Evolutionary conservation across 257 asterid genomes (phyloP).

Genomic region (Solanum dulcamara): DNA sequence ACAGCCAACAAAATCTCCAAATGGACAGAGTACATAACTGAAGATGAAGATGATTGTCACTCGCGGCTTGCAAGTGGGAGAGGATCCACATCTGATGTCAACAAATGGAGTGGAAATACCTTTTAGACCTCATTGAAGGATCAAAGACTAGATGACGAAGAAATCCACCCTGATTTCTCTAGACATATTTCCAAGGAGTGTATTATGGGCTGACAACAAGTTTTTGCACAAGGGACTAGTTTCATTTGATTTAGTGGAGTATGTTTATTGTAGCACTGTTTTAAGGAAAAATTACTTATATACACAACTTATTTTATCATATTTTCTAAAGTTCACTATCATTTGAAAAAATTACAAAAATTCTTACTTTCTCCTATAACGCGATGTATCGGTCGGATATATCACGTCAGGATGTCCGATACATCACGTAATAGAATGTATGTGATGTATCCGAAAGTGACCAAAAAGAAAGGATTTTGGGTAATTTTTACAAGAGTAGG

Average conservation of each 20-base stretch:
- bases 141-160: conserved; percentile 58
- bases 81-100: background rate
- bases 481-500: too few species aligned
- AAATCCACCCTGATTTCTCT: conserved; percentile 68
- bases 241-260: background rate
- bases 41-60: conserved; percentile 10
- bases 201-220: background rate
- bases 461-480: too few species aligned
- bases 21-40: conserved; percentile 54
- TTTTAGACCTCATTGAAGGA: conserved; percentile 18
- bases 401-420: too few species aligned
- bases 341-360: too few species aligned
- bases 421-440: too few species aligned
- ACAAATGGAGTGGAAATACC: conserved; percentile 5
- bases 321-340: too few species aligned
- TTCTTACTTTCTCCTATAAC: too few species aligned
- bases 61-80: conserved; percentile 15
- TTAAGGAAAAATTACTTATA: too few species aligned
- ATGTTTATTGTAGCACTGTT: background rate
- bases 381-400: too few species aligned
- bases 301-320: too few species aligned
- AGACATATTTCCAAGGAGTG: conserved; percentile 1
- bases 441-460: too few species aligned
- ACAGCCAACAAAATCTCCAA: conserved; percentile 30
- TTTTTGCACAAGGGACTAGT: background rate